phyloP scores from a whole-genome alignment of 23 red algal species.

The Chondrus crispus region DNA sequence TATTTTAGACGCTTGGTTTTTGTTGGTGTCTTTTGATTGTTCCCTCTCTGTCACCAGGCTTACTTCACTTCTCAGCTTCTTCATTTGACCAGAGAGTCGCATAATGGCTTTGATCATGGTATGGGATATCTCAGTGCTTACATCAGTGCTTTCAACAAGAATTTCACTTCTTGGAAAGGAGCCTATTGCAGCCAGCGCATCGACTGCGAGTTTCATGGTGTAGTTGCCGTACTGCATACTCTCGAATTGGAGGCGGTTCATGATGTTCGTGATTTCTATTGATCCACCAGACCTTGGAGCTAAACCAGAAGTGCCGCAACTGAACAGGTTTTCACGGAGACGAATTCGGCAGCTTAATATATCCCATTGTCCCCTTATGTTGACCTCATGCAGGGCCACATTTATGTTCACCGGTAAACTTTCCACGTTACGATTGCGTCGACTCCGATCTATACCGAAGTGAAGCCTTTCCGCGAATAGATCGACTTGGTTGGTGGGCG shows the following conservation, averaged over 20 bases:
- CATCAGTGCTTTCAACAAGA: constrained; percentile 46
- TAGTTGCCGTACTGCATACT: constrained; percentile 20
- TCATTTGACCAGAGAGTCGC: neutral
- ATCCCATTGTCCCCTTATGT: constrained; percentile 29
- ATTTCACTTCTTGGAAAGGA: neutral
- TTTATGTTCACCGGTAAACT: neutral
- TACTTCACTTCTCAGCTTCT: constrained; percentile 56
- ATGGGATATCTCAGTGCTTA: constrained; percentile 45
- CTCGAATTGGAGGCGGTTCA: constrained; percentile 53
- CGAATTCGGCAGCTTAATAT: constrained; percentile 41
- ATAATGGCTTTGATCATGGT: constrained; percentile 29
- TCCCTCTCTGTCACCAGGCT: constrained; percentile 39
- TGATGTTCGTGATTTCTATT: constrained; percentile 14
- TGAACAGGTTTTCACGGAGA: constrained; percentile 28
- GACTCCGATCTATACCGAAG: neutral
- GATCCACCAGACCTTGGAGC: neutral
- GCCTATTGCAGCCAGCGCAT: constrained; percentile 26
- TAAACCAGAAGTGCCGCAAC: neutral
- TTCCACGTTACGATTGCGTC: neutral
- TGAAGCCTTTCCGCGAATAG: constrained; percentile 21
- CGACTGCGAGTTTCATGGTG: constrained; percentile 40
- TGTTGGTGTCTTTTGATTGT: neutral
- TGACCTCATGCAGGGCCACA: constrained; percentile 24
- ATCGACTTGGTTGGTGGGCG: constrained; percentile 19
- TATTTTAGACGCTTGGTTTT: neutral